phyloP scores from a whole-genome alignment of 2,329 filamentous ascomycete species.

The Curvularia lunata region DNA sequence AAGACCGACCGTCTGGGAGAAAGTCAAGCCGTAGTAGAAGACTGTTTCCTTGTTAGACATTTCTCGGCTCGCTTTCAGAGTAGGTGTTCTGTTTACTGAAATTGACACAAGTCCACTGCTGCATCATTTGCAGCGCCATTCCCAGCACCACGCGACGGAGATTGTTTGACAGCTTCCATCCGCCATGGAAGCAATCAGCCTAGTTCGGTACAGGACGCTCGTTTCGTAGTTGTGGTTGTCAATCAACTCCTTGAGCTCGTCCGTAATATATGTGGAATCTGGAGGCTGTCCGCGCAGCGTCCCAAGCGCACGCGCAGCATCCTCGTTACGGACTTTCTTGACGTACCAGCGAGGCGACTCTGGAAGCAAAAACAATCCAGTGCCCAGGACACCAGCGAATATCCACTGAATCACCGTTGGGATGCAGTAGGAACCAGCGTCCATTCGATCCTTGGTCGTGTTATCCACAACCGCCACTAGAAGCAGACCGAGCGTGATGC shows the following conservation, averaged over 20 bases:
- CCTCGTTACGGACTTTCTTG: slow-evolving; percentile 73
- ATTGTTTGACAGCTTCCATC: slow-evolving; percentile 60
- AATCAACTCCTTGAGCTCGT: slow-evolving; percentile 82
- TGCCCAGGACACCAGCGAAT: slow-evolving; percentile 77
- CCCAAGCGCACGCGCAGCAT: slow-evolving; percentile 67
- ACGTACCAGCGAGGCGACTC: slow-evolving; percentile 88
- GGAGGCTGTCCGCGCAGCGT: slow-evolving; percentile 75
- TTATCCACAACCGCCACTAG: slow-evolving; percentile 78
- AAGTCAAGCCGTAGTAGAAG: slow-evolving; percentile 70
- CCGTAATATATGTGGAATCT: slow-evolving; percentile 76
- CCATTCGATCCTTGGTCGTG: slow-evolving; percentile 65
- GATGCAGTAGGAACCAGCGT: slow-evolving; percentile 74
- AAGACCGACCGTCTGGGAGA: slow-evolving; percentile 81
- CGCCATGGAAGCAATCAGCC: slow-evolving; percentile 68
- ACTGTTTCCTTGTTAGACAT: slow-evolving; percentile 18
- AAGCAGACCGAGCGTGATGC: slow-evolving; percentile 79
- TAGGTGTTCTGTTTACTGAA: slow-evolving; percentile 61
- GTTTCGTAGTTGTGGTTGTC: slow-evolving; percentile 87
- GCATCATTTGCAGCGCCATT: slow-evolving; percentile 58
- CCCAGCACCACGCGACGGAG: slow-evolving; percentile 57
- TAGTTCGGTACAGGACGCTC: slow-evolving; percentile 64
- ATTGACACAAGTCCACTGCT: slow-evolving; percentile 78
- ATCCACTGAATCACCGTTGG: slow-evolving; percentile 80
- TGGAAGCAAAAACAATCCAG: slow-evolving; percentile 76
- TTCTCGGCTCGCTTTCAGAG: no score